Evolutionary conservation across 805 yeast genomes (phyloP), one percentile per base, ranked within the genome.

Genomic region (Pichia californica): DNA sequence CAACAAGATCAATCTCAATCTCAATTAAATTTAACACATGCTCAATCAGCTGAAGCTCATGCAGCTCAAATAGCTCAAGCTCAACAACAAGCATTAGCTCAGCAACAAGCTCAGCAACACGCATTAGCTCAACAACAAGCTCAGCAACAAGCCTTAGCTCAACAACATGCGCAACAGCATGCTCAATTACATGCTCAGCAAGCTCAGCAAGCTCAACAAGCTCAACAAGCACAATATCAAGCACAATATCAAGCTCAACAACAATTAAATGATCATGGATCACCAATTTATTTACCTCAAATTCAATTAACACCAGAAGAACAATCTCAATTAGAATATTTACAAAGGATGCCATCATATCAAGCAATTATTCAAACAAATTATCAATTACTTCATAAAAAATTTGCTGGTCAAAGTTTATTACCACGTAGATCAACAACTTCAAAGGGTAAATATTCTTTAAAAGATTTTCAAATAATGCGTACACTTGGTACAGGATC

Each of bases 401-500:
- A 55, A 23, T 49, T 55, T 20, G 56, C 56, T n/a, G 53, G 57
- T 5, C 35, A 37, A 11, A 58, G 62, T 5, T 35, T 62, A 38
- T 49, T 62, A 34, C 66, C 66, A 20, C 59, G 52, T 40, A 56
- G 64, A 28, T 52, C 62, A 20, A 66, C 76, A 7, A 67, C 68
- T 5, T 73, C 81, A 32, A 76, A 73, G 53, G 81, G 81, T 26
- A 76, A 76, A 54, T 77, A 77, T 52, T 64, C 77, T n/a, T 57
- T 77, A 33, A 64, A 64, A 43, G 82, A 77, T 57, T 77, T 77
- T 55, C 76, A 73, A 46, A 71, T 77, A 31, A 63, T 76, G 62
- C 58, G 81, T 38, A 77, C 82, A 5, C 60, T 77, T 42, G 82
- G 82, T 15, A 77, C 82, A 0, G 82, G 82, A 1, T 74, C 79